These are phyloP conservation scores for Pseudozyma thailandica DNA, from an alignment of 1,284 basidiomycete genomes.

Conservation along the genomic window DNA sequence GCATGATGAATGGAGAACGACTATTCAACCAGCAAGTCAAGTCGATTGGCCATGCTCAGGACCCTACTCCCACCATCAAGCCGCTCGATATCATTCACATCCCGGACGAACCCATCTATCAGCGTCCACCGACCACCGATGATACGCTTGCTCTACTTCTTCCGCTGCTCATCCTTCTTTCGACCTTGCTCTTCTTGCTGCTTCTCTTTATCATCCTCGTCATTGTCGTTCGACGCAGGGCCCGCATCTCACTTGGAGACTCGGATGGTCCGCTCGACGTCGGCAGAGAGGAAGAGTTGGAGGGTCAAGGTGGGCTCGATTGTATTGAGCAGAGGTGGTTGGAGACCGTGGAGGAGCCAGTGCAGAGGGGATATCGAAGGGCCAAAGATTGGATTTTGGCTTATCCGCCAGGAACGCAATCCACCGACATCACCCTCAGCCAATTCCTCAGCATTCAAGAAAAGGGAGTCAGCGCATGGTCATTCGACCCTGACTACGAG, in stretches of 20 bases:
- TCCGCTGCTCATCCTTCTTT: slow-evolving; percentile 82
- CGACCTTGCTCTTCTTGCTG: slow-evolving; percentile 87
- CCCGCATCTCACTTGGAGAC: slow-evolving; percentile 76
- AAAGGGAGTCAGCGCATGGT: slow-evolving; percentile 67
- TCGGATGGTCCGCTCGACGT: slow-evolving; percentile 92
- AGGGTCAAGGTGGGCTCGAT: slow-evolving; percentile 90
- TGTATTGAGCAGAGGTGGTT: slow-evolving; percentile 92
- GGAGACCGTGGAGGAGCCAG: slow-evolving; percentile 79
- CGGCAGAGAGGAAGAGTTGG: slow-evolving; percentile 76
- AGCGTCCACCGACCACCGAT: slow-evolving; percentile 39
- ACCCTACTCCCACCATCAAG: slow-evolving; percentile 27
- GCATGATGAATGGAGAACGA: slow-evolving; percentile 27
- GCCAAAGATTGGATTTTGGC: slow-evolving; percentile 79
- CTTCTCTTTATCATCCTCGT: slow-evolving; percentile 62
- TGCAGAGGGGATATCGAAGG: slow-evolving; percentile 79
- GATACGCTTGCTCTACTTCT: slow-evolving; percentile 60
- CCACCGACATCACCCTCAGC: slow-evolving; percentile 67
- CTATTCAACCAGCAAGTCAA: slow-evolving; percentile 45
- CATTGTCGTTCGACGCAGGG: slow-evolving; percentile 54
- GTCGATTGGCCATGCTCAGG: slow-evolving; percentile 38
- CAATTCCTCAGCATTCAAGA: slow-evolving; percentile 67
- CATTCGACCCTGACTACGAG: slow-evolving; percentile 67
- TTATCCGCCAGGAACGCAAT: slow-evolving; percentile 50
- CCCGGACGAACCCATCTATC: slow-evolving; percentile 40
- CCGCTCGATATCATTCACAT: slow-evolving; percentile 28